Conservation (phyloP, 2,329 filamentous ascomycete species). For the Talaromyces sp. region DNA sequence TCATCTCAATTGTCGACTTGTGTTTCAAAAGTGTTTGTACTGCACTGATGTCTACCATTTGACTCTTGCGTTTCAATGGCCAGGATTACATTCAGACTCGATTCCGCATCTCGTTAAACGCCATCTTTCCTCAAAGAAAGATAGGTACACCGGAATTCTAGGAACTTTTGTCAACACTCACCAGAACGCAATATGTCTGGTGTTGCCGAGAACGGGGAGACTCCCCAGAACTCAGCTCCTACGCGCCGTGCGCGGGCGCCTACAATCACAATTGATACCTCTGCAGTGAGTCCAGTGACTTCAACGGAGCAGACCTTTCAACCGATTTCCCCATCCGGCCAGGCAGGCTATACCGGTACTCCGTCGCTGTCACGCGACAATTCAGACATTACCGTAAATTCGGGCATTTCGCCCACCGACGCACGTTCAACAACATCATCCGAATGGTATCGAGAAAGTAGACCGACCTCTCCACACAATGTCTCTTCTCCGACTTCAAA, state of each 20-base stretch:
- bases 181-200: slow-evolving; percentile 28
- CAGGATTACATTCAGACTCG: neutral
- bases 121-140: neutral
- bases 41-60: neutral
- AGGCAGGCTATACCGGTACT: slow-evolving; percentile 32
- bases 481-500: slow-evolving; percentile 57
- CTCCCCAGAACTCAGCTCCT: slow-evolving; percentile 27
- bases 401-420: slow-evolving; percentile 44
- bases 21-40: neutral
- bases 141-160: neutral
- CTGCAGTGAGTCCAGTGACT: slow-evolving; percentile 41
- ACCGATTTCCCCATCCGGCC: slow-evolving; percentile 26
- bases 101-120: neutral
- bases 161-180: neutral
- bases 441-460: slow-evolving; percentile 53
- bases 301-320: slow-evolving; percentile 15
- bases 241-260: slow-evolving; percentile 44
- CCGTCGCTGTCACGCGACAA: slow-evolving; percentile 24
- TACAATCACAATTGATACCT: slow-evolving; percentile 55
- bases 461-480: slow-evolving; percentile 64
- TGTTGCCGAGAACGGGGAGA: slow-evolving; percentile 23
- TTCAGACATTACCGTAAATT: slow-evolving; percentile 26
- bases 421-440: slow-evolving; percentile 52
- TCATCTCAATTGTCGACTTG: neutral
- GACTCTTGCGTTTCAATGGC: neutral